Conservation (phyloP, 768 basidiomycete species). For the Boletellus ananas region DNA sequence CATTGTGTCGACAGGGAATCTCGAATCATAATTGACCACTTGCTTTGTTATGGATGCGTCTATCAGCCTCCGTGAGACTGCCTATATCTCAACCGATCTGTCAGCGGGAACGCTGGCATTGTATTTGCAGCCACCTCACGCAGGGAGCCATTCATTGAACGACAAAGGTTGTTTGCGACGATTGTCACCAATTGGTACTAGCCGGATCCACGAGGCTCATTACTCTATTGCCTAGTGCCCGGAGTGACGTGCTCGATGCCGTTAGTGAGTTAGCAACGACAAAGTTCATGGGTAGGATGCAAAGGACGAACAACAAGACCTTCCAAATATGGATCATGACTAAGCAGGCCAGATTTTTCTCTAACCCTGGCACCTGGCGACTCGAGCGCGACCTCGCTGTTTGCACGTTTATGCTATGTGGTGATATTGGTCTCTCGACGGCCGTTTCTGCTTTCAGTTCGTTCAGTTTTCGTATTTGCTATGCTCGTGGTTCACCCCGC, state of each 20-base stretch:
- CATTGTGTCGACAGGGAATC: no score
- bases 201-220: slow-evolving; percentile 21
- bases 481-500: slow-evolving; percentile 66
- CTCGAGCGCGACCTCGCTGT: slow-evolving; percentile 15
- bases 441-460: slow-evolving; percentile 24
- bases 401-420: slow-evolving; percentile 34
- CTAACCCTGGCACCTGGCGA: slow-evolving; percentile 21
- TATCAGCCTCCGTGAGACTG: no score
- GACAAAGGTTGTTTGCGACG: no score
- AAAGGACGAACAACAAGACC: slow-evolving; percentile 11
- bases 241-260: not conserved
- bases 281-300: not conserved
- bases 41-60: no score
- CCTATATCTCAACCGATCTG: no score
- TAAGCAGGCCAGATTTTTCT: slow-evolving; percentile 13
- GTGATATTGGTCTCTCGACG: slow-evolving; percentile 27
- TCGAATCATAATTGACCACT: no score
- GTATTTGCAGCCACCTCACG: no score
- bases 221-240: not conserved
- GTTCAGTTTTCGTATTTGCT: slow-evolving; percentile 25
- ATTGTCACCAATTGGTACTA: no score
- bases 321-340: slow-evolving; percentile 22
- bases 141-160: not conserved
- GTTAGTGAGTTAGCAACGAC: not conserved
- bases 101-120: no score